Percentiles rank a stretch among this genome's conserved stretches.
Conservation (phyloP, 2,329 filamentous ascomycete genomes). For the Fusarium coffeatum region DNA sequence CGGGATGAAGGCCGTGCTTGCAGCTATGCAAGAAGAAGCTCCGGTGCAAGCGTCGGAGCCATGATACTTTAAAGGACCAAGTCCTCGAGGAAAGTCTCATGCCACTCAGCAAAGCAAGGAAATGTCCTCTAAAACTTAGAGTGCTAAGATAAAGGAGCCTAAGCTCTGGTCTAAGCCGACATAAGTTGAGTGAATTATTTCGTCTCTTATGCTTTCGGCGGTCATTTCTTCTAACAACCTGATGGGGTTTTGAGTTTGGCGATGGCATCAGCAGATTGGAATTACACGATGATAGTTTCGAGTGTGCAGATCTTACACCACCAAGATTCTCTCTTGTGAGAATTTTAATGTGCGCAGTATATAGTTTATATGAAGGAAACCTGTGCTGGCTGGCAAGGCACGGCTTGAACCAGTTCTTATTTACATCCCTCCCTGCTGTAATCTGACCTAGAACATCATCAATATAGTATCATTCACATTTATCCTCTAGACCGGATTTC, state of each 20-base stretch:
- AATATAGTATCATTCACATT: not conserved
- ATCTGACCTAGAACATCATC: not conserved
- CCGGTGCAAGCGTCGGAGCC: not conserved
- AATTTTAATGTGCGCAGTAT: not conserved
- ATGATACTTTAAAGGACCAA: too few species aligned
- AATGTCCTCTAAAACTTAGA: not conserved
- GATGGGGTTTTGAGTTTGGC: not conserved
- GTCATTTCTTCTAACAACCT: not conserved
- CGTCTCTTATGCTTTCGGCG: not conserved
- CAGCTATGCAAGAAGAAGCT: not conserved
- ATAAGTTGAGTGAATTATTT: not conserved
- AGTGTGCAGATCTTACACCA: not conserved
- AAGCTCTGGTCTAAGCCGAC: not conserved
- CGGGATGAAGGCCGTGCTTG: slow-evolving; percentile 32
- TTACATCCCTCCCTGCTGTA: too few species aligned
- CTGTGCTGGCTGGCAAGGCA: not conserved
- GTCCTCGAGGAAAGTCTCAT: too few species aligned
- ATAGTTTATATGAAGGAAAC: not conserved
- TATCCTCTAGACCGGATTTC: not conserved
- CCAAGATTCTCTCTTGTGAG: not conserved
- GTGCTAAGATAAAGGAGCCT: not conserved
- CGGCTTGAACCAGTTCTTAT: not conserved
- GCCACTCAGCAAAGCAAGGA: too few species aligned
- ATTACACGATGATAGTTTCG: not conserved
- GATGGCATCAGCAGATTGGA: not conserved